phyloP scores from a whole-genome alignment of 768 basidiomycete genomes.

The Pleurotus citrinopileatus region DNA sequence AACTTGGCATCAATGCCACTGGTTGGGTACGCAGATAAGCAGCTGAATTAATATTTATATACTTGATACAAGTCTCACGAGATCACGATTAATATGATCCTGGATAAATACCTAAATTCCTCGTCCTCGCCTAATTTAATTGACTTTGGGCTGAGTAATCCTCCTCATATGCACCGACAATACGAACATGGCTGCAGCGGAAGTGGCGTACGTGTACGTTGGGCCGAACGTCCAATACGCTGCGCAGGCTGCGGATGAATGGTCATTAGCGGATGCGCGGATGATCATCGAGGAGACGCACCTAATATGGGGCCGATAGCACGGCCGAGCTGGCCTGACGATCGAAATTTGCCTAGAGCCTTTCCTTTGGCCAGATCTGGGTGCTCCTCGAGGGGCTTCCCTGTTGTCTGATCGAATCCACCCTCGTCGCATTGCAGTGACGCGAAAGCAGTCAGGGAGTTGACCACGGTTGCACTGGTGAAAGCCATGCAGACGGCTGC shows the following conservation, averaged over 20 bases:
- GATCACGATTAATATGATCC: no score
- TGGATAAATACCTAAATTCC: no score
- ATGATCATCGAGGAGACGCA: slow-evolving; percentile 28
- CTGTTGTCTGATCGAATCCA: slow-evolving; percentile 49
- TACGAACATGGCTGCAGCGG: slow-evolving; percentile 62
- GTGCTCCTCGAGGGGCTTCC: slow-evolving; percentile 52
- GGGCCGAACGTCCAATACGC: slow-evolving; percentile 90
- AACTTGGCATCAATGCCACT: no score
- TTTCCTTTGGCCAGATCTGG: slow-evolving; percentile 74
- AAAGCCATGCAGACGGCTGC: slow-evolving; percentile 87
- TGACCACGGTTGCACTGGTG: slow-evolving; percentile 95
- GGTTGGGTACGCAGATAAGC: no score
- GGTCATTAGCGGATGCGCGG: background rate
- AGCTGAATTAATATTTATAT: no score
- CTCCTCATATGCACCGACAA: slow-evolving; percentile 58
- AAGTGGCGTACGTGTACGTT: slow-evolving; percentile 64
- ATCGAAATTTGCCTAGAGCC: slow-evolving; percentile 15
- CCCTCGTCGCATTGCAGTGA: slow-evolving; percentile 87
- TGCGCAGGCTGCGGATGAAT: slow-evolving; percentile 60
- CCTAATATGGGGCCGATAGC: slow-evolving; percentile 92
- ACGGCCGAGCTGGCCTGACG: slow-evolving; percentile 90
- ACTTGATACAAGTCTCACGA: no score
- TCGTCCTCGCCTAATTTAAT: background rate
- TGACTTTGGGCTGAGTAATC: slow-evolving; percentile 35
- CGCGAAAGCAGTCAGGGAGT: slow-evolving; percentile 86